A percentile compares a stretch with the other conserved stretches of the same genome.
Conservation (phyloP, 83 land plant genomes). For the Isoetes engelmannii region DNA sequence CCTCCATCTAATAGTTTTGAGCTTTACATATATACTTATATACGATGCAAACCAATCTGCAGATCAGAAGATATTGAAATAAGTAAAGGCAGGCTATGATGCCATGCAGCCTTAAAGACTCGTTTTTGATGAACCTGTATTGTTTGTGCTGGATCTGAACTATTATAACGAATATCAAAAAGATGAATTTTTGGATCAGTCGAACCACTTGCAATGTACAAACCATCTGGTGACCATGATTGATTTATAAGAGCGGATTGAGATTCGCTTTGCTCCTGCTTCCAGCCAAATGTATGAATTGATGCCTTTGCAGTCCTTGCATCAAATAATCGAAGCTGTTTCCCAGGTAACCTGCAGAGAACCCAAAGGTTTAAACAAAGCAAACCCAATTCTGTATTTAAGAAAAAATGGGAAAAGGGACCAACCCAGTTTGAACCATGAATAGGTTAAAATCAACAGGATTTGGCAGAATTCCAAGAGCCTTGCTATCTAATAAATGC, state of each 20-base stretch:
- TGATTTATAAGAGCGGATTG: conserved; percentile 85
- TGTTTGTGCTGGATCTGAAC: conserved; percentile 62
- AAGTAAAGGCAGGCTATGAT: conserved; percentile 53
- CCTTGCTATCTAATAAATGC: conserved; percentile 68
- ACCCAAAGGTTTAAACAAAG: background rate
- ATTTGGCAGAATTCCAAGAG: conserved; percentile 75
- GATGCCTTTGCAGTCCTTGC: conserved; percentile 52
- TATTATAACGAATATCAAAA: conserved; percentile 74
- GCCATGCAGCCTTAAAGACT: conserved; percentile 91
- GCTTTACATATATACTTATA: background rate
- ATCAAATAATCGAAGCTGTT: conserved; percentile 78
- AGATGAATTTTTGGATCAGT: conserved; percentile 78
- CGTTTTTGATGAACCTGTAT: conserved; percentile 78
- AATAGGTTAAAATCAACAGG: conserved; percentile 74
- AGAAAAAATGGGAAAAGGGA: background rate
- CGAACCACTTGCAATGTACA: conserved; percentile 70
- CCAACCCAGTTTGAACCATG: conserved; percentile 92
- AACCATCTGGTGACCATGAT: conserved; percentile 89
- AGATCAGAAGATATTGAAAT: conserved; percentile 89
- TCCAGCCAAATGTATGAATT: conserved; percentile 85
- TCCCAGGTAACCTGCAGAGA: conserved; percentile 55
- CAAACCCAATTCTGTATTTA: background rate
- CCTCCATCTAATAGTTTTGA: no score
- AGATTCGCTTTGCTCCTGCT: conserved; percentile 76
- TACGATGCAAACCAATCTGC: conserved; percentile 64